These are phyloP conservation scores for Scleroderma bovista DNA, from an alignment of 768 basidiomycete genomes.

Conservation along the genomic window DNA sequence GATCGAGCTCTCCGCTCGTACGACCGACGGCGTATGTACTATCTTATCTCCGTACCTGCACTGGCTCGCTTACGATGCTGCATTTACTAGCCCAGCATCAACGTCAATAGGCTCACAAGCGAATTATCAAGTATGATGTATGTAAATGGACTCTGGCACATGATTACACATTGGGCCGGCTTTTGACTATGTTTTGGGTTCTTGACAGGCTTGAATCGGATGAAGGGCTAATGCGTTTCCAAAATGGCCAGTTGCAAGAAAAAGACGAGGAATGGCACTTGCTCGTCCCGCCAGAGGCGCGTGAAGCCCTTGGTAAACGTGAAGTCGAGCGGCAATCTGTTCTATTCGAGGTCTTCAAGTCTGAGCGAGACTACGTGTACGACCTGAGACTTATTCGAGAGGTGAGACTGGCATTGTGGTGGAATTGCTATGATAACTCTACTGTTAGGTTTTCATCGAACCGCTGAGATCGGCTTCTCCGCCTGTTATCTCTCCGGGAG, in stretches of 20 bases:
- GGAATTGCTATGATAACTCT: constrained; percentile 1
- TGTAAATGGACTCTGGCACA: constrained; percentile 13
- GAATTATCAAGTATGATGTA: constrained; percentile 38
- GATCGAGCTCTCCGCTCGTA: constrained; percentile 25
- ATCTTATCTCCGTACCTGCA: constrained; percentile 18
- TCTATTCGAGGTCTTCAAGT: constrained; percentile 86
- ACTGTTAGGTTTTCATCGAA: constrained; percentile 64
- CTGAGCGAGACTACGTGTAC: constrained; percentile 81
- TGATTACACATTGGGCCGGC: constrained; percentile 4
- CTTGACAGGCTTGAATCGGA: constrained; percentile 51
- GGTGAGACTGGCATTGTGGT: constrained; percentile 32
- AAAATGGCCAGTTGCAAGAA: constrained; percentile 56
- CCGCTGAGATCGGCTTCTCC: constrained; percentile 57
- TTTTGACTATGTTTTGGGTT: constrained; percentile 3
- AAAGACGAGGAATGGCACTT: constrained; percentile 81
- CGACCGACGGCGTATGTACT: constrained; percentile 29
- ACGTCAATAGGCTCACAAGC: constrained; percentile 25
- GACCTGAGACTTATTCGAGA: constrained; percentile 71
- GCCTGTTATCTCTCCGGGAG: constrained; percentile 51
- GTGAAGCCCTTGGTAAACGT: constrained; percentile 61
- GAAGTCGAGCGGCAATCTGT: constrained; percentile 84
- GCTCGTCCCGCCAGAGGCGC: constrained; percentile 68
- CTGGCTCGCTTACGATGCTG: too few species aligned
- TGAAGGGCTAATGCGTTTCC: constrained; percentile 62
- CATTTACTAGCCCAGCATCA: constrained; percentile 22